phyloP scores from a whole-genome alignment of 192 early-diverging fungal genomes.

The Coemansia sp. region DNA sequence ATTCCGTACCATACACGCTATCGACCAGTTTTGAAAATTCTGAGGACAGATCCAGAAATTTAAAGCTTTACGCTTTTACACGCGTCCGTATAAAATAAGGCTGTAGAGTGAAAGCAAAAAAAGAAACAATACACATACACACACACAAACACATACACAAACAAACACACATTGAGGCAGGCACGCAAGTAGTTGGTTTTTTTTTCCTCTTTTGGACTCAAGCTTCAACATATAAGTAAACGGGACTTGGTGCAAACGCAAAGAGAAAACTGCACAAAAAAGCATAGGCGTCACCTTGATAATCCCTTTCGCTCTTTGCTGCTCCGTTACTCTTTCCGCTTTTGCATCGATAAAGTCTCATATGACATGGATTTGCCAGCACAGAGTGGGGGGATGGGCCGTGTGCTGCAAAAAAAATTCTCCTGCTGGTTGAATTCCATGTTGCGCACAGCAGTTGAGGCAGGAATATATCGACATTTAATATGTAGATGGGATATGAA shows the following conservation, averaged over 20 bases:
- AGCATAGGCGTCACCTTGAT: neutral
- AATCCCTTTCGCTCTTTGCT: neutral
- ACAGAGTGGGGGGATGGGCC: too few species aligned
- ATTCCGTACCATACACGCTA: too few species aligned
- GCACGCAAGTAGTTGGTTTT: neutral
- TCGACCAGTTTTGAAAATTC: too few species aligned
- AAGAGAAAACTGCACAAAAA: neutral
- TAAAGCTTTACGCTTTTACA: too few species aligned
- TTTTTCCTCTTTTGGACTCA: too few species aligned
- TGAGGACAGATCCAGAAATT: too few species aligned
- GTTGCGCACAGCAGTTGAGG: neutral
- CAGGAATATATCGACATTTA: too few species aligned
- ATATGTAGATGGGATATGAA: neutral
- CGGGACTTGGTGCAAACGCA: neutral
- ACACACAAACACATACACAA: neutral
- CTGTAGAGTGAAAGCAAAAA: slow-evolving; percentile 2
- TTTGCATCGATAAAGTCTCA: too few species aligned
- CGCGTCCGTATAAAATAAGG: too few species aligned
- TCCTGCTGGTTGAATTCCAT: neutral
- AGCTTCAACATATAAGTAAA: neutral
- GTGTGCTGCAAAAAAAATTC: neutral
- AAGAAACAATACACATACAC: neutral
- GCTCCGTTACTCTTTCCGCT: neutral
- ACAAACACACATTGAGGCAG: too few species aligned
- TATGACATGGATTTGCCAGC: too few species aligned